phyloP scores from a whole-genome alignment of 2,329 filamentous ascomycete species.

The Ophiostoma quercus region DNA sequence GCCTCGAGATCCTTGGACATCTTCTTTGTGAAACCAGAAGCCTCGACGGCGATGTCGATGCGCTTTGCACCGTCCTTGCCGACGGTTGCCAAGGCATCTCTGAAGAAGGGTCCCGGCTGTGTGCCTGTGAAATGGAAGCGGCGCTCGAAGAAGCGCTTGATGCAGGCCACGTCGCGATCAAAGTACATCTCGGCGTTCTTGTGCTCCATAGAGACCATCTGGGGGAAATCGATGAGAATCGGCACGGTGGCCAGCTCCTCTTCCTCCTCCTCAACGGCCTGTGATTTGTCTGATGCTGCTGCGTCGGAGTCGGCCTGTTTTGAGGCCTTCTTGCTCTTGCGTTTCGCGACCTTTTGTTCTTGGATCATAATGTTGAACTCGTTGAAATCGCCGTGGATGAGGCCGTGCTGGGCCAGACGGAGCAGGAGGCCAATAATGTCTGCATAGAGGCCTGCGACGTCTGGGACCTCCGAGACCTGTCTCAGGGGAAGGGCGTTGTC shows the following conservation, averaged over 20 bases:
- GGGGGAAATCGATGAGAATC: constrained; percentile 93
- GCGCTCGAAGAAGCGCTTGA: constrained; percentile 88
- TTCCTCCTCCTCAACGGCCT: constrained; percentile 35
- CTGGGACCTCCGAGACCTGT: constrained; percentile 76
- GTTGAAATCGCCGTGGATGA: constrained; percentile 98
- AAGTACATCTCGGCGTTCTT: constrained; percentile 95
- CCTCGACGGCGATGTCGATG: constrained; percentile 82
- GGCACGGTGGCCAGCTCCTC: constrained; percentile 52
- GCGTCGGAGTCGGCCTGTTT: neutral
- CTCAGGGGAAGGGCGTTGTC: constrained; percentile 90
- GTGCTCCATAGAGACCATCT: constrained; percentile 96
- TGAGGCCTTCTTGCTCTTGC: neutral
- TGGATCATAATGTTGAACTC: constrained; percentile 98
- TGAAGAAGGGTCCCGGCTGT: constrained; percentile 77
- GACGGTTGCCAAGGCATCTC: constrained; percentile 71
- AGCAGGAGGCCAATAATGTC: constrained; percentile 85
- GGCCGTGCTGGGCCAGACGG: constrained; percentile 72
- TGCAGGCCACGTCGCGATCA: constrained; percentile 88
- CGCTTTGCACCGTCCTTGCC: constrained; percentile 60
- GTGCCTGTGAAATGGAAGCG: constrained; percentile 83
- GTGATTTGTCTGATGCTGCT: constrained; percentile 52
- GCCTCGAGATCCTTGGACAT: constrained; percentile 91
- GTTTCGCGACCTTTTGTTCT: constrained; percentile 42
- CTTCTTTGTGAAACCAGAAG: constrained; percentile 93
- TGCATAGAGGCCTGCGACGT: constrained; percentile 82